A percentile compares a stretch with the other conserved stretches of the same genome.
phyloP scores from a whole-genome alignment of 306 rosid genomes.

The Prunus armeniaca region DNA sequence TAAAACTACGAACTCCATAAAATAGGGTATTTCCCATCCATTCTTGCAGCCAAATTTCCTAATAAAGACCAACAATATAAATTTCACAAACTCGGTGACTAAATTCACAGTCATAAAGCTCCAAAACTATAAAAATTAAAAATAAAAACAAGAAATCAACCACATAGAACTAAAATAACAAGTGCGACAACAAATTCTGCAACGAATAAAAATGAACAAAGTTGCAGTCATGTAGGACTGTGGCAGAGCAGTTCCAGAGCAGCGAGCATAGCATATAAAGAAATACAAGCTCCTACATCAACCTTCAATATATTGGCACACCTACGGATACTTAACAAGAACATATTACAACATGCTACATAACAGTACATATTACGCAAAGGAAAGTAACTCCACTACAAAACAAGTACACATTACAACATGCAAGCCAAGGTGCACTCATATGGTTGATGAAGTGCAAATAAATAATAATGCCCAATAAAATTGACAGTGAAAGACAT shows the following conservation, averaged over 20 bases:
- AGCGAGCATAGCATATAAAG: background rate
- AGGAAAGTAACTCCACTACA: too few relatives aligned
- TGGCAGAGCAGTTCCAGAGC: background rate
- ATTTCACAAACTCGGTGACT: too few relatives aligned
- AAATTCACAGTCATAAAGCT: too few relatives aligned
- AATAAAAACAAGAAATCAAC: too few relatives aligned
- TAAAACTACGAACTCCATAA: background rate
- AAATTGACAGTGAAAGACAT: conserved; percentile 8
- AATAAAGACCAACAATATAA: background rate
- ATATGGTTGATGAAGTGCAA: conserved; percentile 6
- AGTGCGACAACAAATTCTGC: too few relatives aligned
- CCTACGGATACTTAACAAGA: background rate
- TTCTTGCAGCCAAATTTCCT: background rate
- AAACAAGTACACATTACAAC: background rate
- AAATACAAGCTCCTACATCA: background rate
- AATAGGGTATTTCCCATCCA: background rate
- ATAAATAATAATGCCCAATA: conserved; percentile 24
- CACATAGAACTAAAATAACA: too few relatives aligned
- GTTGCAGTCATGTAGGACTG: background rate
- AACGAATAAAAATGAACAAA: background rate
- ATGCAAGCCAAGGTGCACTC: background rate
- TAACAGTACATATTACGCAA: background rate
- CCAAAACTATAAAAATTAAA: too few relatives aligned
- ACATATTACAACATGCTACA: background rate
- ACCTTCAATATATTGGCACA: background rate